Conservation (phyloP, 176 grass and related monocot species). For the Aegilops bicornis region DNA sequence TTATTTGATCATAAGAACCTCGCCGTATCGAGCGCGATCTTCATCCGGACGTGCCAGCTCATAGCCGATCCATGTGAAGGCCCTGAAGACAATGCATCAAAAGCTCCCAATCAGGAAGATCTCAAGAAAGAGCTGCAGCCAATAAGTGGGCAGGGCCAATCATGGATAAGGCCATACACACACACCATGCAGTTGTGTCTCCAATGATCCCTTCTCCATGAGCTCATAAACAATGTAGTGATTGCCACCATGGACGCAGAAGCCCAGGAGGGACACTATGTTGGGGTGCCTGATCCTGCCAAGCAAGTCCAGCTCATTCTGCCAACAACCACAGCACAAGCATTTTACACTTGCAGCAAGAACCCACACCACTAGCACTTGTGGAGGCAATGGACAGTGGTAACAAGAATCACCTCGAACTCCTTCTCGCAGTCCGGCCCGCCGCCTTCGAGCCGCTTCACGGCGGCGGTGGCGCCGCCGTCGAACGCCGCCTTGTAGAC, state of each 20-base stretch:
- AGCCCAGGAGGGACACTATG: constrained; percentile 91
- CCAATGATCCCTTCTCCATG: constrained; percentile 94
- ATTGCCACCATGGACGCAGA: constrained; percentile 68
- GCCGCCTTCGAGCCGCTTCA: constrained; percentile 71
- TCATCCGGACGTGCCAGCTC: constrained; percentile 90
- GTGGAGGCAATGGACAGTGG: not conserved
- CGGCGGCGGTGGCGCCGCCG: constrained; percentile 53
- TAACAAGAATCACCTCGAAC: constrained; percentile 64
- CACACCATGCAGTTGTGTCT: constrained; percentile 86
- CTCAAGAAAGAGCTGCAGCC: constrained; percentile 47
- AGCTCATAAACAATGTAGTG: constrained; percentile 90
- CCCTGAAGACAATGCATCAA: constrained; percentile 57
- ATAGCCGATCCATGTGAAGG: constrained; percentile 85
- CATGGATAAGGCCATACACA: constrained; percentile 27
- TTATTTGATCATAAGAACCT: constrained; percentile 56
- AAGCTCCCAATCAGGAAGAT: constrained; percentile 43
- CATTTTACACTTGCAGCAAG: not conserved
- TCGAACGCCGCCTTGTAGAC: constrained; percentile 85
- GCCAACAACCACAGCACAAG: constrained; percentile 35
- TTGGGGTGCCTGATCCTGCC: constrained; percentile 91
- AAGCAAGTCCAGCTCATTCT: constrained; percentile 98
- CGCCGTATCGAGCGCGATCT: constrained; percentile 90
- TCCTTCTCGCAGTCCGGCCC: constrained; percentile 69
- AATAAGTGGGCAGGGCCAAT: constrained; percentile 42
- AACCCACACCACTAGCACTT: not conserved